A percentile compares a stretch with the other conserved stretches of the same genome.
These are phyloP conservation scores for Solanum virginianum DNA, from an alignment of 257 asterid genomes.

Conservation along the genomic window DNA sequence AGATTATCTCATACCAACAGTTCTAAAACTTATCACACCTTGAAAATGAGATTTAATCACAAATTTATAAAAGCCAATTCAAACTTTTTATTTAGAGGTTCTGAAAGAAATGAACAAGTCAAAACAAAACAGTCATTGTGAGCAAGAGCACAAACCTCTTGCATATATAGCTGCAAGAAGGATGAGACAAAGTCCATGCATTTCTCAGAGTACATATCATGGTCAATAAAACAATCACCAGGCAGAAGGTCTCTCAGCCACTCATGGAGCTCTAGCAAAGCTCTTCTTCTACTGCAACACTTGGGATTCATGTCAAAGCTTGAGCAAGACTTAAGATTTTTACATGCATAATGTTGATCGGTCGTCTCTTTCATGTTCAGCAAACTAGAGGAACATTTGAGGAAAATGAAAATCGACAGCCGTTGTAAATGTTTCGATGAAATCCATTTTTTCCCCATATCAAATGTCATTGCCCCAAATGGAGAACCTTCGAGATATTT, in stretches of 20 bases:
- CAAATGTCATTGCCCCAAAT: conserved; percentile 32
- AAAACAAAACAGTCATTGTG: neutral
- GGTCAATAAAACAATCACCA: conserved; percentile 27
- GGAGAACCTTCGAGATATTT: conserved; percentile 68
- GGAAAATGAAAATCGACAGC: conserved; percentile 54
- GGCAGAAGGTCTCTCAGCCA: conserved; percentile 62
- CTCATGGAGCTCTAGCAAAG: conserved; percentile 35
- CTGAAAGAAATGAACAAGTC: neutral
- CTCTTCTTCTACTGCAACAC: conserved; percentile 20
- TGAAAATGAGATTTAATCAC: neutral
- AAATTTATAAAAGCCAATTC: neutral
- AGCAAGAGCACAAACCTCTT: conserved; percentile 51
- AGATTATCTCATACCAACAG: neutral
- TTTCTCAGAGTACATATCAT: conserved; percentile 23
- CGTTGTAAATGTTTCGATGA: conserved; percentile 56
- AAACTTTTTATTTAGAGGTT: neutral
- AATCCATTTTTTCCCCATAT: conserved; percentile 19
- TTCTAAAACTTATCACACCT: neutral
- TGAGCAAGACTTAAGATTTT: conserved; percentile 9
- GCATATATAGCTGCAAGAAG: conserved; percentile 76
- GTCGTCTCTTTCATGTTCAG: conserved; percentile 12
- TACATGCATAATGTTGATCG: conserved; percentile 8
- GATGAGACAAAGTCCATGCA: conserved; percentile 41
- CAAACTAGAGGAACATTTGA: conserved; percentile 51
- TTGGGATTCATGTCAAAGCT: conserved; percentile 16